Conservation (phyloP, 1,139 yeast species). For the Wickerhamomyces sp. region DNA sequence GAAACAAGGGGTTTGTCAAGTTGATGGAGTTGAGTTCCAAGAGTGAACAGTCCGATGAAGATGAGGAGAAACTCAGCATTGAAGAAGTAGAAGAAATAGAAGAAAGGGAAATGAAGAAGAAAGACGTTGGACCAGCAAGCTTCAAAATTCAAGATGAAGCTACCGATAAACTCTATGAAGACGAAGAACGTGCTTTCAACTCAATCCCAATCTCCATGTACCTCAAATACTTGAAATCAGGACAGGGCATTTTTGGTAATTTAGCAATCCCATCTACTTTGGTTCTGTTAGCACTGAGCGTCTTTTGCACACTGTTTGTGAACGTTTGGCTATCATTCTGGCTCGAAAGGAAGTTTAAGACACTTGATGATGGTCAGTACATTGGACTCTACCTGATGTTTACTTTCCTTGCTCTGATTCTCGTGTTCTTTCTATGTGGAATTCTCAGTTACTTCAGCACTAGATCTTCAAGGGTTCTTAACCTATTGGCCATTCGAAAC, state of each 20-base stretch:
- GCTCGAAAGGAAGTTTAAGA: conserved; percentile 54
- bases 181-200: conserved; percentile 10
- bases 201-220: conserved; percentile 28
- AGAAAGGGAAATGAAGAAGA: too few species aligned
- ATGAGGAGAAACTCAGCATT: conserved; percentile 16
- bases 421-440: conserved; percentile 47
- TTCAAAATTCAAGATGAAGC: background rate
- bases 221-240: conserved; percentile 43
- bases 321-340: conserved; percentile 87
- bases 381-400: conserved; percentile 66
- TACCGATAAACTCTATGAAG: background rate
- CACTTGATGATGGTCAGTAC: conserved; percentile 48
- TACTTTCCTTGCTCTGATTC: conserved; percentile 41
- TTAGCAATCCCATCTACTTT: conserved; percentile 32
- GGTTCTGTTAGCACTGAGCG: conserved; percentile 34
- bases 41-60: conserved; percentile 27
- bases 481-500: conserved; percentile 49
- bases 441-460: conserved; percentile 51
- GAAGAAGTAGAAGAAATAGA: conserved; percentile 23
- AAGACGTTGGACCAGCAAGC: too few species aligned
- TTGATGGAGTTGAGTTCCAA: conserved; percentile 25
- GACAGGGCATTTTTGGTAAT: conserved; percentile 42
- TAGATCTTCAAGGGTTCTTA: conserved; percentile 35
- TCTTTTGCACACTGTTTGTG: conserved; percentile 60
- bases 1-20: conserved; percentile 40